A percentile compares a stretch with the other conserved stretches of the same genome.
These are phyloP conservation scores for Fusarium sp. DNA, from an alignment of 2,329 filamentous ascomycete genomes.

Conservation along the genomic window DNA sequence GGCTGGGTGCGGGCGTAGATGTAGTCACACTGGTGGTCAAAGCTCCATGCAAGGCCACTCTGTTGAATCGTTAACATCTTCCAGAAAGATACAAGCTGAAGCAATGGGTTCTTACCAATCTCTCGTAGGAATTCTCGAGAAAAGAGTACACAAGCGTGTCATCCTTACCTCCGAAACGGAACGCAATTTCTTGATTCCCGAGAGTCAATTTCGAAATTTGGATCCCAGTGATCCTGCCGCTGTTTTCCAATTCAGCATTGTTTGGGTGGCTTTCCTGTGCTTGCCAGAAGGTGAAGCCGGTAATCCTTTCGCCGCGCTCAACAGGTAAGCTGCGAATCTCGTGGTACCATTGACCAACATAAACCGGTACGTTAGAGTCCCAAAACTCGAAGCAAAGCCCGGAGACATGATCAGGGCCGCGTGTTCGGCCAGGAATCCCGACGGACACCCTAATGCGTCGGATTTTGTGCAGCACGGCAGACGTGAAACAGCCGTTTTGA, in stretches of 20 bases:
- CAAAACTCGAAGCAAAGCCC: conserved; percentile 17
- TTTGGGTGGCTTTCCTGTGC: background rate
- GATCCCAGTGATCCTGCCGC: background rate
- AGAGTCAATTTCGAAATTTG: background rate
- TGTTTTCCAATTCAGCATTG: background rate
- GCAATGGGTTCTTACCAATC: background rate
- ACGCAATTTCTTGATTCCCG: background rate
- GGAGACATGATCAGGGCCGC: background rate
- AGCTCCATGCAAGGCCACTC: background rate
- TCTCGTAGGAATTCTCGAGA: background rate
- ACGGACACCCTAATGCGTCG: background rate
- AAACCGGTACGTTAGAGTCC: background rate
- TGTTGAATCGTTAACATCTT: background rate
- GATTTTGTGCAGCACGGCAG: background rate
- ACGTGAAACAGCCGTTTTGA: background rate
- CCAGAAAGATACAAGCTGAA: background rate
- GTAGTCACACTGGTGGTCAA: background rate
- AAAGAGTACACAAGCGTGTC: background rate
- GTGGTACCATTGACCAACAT: conserved; percentile 12
- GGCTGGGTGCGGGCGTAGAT: background rate
- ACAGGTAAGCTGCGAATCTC: background rate
- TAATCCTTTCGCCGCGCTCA: background rate
- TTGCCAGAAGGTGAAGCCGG: conserved; percentile 2
- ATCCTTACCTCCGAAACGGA: background rate
- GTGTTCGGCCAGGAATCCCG: background rate